Evolutionary conservation across 2,329 filamentous ascomycete species (phyloP).

Genomic region (Leptographium wingfieldii): DNA sequence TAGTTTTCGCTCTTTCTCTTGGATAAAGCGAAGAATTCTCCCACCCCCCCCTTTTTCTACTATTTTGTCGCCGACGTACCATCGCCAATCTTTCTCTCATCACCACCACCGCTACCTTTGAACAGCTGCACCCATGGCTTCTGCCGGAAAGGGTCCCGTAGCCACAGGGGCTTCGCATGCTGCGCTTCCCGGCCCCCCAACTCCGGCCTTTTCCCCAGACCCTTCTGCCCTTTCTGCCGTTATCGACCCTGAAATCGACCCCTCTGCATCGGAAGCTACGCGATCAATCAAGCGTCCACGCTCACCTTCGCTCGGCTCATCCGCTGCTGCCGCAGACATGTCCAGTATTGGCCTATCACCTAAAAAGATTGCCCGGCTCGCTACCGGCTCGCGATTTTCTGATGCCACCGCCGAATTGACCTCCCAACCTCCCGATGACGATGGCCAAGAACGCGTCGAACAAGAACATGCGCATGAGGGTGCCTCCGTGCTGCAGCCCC

Average conservation of each 20-base stretch:
- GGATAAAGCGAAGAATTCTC: neutral
- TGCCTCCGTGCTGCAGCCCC: neutral
- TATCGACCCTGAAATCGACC: slow-evolving; percentile 19
- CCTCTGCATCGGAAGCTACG: slow-evolving; percentile 6
- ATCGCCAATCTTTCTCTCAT: neutral
- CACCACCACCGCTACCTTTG: neutral
- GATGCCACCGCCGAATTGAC: neutral
- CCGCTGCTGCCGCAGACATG: slow-evolving; percentile 16
- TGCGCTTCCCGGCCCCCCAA: slow-evolving; percentile 18
- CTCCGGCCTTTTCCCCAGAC: neutral
- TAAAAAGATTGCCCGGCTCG: slow-evolving; percentile 40
- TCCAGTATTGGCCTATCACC: slow-evolving; percentile 32
- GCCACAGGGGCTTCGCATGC: slow-evolving; percentile 36
- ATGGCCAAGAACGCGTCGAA: neutral
- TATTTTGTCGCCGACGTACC: neutral
- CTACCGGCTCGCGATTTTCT: slow-evolving; percentile 15
- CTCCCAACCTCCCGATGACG: neutral
- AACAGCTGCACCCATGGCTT: slow-evolving; percentile 19
- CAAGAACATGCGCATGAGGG: neutral
- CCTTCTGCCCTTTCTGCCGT: slow-evolving; percentile 15
- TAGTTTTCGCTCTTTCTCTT: neutral
- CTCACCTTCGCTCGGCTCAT: slow-evolving; percentile 24
- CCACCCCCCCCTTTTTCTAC: neutral
- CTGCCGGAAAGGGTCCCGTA: slow-evolving; percentile 35
- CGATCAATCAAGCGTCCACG: slow-evolving; percentile 27